Percentiles rank a stretch among this genome's conserved stretches.
These are phyloP conservation scores for Wickerhamomyces queroliae DNA, from an alignment of 805 yeast genomes.

Conservation along the genomic window DNA sequence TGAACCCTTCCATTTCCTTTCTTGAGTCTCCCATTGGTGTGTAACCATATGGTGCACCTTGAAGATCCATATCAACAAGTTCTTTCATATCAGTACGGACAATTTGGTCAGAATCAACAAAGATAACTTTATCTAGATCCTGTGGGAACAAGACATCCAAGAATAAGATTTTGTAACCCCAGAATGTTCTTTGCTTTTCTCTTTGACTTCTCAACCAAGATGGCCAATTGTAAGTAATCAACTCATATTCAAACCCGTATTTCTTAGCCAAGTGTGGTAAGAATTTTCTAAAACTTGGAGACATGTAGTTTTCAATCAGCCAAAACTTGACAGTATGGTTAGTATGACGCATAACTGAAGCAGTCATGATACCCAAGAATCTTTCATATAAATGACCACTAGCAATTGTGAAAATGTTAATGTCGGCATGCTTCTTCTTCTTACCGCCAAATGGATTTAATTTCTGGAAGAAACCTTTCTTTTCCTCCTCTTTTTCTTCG, in stretches of 20 bases:
- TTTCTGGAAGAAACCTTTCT: conserved; percentile 11
- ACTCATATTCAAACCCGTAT: conserved; percentile 64
- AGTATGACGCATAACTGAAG: conserved; percentile 65
- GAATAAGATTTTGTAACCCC: conserved; percentile 87
- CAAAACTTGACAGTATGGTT: conserved; percentile 71
- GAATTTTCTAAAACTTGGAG: conserved; percentile 57
- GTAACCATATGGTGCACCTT: conserved; percentile 82
- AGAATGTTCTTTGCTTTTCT: conserved; percentile 71
- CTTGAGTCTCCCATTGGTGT: conserved; percentile 85
- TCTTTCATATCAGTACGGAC: conserved; percentile 72
- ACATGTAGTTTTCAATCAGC: conserved; percentile 78
- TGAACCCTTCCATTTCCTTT: conserved; percentile 71
- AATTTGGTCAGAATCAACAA: conserved; percentile 83
- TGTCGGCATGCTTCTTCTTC: conserved; percentile 41
- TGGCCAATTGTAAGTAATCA: conserved; percentile 92
- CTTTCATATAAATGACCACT: conserved; percentile 79
- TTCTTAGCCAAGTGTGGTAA: conserved; percentile 53
- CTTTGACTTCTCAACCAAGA: conserved; percentile 76
- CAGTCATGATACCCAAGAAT: conserved; percentile 71
- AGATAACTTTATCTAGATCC: conserved; percentile 66
- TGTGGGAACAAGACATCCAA: conserved; percentile 85
- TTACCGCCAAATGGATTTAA: conserved; percentile 6
- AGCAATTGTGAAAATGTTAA: conserved; percentile 78
- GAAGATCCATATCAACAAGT: conserved; percentile 58
- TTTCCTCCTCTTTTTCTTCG: conserved; percentile 5